Evolutionary conservation across 768 basidiomycete species (phyloP).

Genomic region (Udeniomyces megalosporus): DNA sequence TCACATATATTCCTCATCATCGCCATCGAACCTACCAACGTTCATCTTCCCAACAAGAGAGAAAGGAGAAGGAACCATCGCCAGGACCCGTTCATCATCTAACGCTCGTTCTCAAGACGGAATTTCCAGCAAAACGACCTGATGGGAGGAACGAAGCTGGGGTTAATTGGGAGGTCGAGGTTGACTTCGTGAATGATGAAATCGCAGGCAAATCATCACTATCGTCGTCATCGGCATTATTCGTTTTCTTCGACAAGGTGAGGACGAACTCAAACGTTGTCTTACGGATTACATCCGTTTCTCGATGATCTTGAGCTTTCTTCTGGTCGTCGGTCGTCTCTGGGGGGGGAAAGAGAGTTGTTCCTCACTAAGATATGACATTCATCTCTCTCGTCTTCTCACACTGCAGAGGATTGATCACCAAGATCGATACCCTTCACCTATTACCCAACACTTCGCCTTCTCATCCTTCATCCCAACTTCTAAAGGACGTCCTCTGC

Average conservation of each 20-base stretch:
- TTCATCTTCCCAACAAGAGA: constrained; percentile 7
- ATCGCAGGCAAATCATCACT: neutral
- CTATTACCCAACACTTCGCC: constrained; percentile 15
- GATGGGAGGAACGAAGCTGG: constrained; percentile 20
- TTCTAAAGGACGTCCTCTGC: constrained; percentile 27
- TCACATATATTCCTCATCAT: neutral
- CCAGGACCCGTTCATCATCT: constrained; percentile 14
- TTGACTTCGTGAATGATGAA: neutral
- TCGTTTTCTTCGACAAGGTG: too few relatives aligned
- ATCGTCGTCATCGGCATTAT: neutral
- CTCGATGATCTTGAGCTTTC: constrained; percentile 1
- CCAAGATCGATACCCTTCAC: too few relatives aligned
- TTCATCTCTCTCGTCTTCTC: neutral
- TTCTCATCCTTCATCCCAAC: constrained; percentile 26
- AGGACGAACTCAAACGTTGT: neutral
- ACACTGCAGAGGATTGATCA: too few relatives aligned
- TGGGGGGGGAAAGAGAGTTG: neutral
- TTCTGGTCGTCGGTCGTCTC: too few relatives aligned
- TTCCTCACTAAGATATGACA: neutral
- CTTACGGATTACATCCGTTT: constrained; percentile 15
- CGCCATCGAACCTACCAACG: constrained; percentile 16
- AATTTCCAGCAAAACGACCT: constrained; percentile 16
- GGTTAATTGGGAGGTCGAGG: constrained; percentile 23
- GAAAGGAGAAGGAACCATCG: neutral
- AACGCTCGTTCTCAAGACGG: constrained; percentile 27